phyloP scores from a whole-genome alignment of 2,329 filamentous ascomycete species.

The Penicillium sp. region DNA sequence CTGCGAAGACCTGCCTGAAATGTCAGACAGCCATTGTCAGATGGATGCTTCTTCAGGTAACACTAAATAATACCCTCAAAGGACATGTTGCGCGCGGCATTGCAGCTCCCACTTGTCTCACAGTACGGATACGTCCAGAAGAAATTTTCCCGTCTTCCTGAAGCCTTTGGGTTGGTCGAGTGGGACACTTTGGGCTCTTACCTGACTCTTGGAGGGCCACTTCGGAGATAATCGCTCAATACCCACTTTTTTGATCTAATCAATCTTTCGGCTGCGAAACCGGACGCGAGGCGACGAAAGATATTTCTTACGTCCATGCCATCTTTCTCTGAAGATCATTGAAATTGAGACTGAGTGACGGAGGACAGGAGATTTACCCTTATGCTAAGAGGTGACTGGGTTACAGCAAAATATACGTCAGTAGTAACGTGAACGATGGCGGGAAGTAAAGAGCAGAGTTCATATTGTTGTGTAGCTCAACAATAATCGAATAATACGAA shows the following conservation, averaged over 20 bases:
- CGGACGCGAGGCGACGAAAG: not conserved
- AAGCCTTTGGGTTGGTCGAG: conserved; percentile 5
- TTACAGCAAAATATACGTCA: not conserved
- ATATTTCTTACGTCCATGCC: not conserved
- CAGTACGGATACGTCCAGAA: not conserved
- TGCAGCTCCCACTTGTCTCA: not conserved
- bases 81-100: not conserved
- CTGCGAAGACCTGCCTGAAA: not conserved
- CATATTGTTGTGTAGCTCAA: conserved; percentile 11
- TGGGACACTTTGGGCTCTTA: conserved; percentile 13
- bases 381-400: not conserved
- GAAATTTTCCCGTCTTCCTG: not conserved
- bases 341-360: not conserved
- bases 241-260: conserved; percentile 33
- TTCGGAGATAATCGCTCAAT: conserved; percentile 25
- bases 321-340: not conserved
- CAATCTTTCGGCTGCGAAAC: conserved; percentile 21
- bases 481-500: conserved; percentile 6
- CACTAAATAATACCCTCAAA: not conserved
- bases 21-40: not conserved
- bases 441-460: not conserved
- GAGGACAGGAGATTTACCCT: not conserved
- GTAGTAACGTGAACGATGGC: not conserved
- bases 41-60: not conserved
- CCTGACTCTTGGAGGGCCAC: conserved; percentile 16